Conservation (phyloP, 2,329 filamentous ascomycete species). For the Ilyonectria destructans region DNA sequence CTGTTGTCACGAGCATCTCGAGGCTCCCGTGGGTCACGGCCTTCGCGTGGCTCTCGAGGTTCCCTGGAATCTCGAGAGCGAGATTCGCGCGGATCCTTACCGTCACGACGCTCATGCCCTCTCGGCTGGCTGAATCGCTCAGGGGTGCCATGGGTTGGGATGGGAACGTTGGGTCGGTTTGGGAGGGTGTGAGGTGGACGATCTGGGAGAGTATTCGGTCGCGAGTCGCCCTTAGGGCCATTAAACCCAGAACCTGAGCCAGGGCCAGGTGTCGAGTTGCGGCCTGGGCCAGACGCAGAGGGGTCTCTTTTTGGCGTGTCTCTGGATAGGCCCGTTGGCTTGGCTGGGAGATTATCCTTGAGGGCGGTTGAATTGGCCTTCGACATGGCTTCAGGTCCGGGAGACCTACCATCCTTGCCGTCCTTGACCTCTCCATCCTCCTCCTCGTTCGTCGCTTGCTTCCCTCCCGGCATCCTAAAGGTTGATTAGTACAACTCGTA, state of each 20-base stretch:
- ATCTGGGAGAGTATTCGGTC: slow-evolving; percentile 57
- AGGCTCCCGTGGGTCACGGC: slow-evolving; percentile 53
- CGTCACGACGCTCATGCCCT: slow-evolving; percentile 59
- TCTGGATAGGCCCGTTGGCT: slow-evolving; percentile 48
- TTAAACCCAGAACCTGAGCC: slow-evolving; percentile 36
- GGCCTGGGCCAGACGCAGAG: slow-evolving; percentile 38
- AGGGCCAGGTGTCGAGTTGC: slow-evolving; percentile 48
- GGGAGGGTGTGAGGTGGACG: slow-evolving; percentile 64
- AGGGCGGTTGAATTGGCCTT: slow-evolving; percentile 32
- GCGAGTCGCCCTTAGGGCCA: slow-evolving; percentile 48
- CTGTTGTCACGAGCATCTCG: slow-evolving; percentile 59
- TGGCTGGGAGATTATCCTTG: slow-evolving; percentile 56
- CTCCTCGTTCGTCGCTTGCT: slow-evolving; percentile 62
- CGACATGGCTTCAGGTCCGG: slow-evolving; percentile 29
- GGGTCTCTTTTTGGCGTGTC: slow-evolving; percentile 50
- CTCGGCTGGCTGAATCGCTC: slow-evolving; percentile 63
- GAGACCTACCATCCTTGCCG: slow-evolving; percentile 56
- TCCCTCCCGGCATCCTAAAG: slow-evolving; percentile 38
- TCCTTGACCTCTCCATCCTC: slow-evolving; percentile 85
- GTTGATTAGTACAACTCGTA: slow-evolving; percentile 27
- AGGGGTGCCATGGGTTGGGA: slow-evolving; percentile 64
- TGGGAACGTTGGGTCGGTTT: slow-evolving; percentile 72
- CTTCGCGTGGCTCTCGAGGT: slow-evolving; percentile 45
- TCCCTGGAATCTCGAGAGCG: slow-evolving; percentile 53
- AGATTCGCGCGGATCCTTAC: slow-evolving; percentile 55